These are phyloP conservation scores for Acer saccharum DNA, from an alignment of 345 rosid genomes.

Conservation along the genomic window DNA sequence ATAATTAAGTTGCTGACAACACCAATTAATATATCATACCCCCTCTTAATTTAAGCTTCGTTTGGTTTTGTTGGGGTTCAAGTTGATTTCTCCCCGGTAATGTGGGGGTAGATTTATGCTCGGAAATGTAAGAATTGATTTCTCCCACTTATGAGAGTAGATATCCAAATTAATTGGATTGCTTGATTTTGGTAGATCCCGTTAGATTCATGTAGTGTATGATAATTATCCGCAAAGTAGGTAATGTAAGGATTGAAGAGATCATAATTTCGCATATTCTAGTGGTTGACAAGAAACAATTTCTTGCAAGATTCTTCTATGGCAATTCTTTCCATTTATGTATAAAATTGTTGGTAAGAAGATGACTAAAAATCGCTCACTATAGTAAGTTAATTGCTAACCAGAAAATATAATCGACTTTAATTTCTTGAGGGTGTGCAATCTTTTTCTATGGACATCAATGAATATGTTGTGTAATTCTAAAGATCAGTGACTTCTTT, in stretches of 20 bases:
- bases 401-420: slow-evolving; percentile 21
- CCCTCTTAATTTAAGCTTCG: too few relatives aligned
- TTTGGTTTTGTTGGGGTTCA: too few relatives aligned
- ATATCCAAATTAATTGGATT: too few relatives aligned
- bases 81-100: too few relatives aligned
- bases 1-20: slow-evolving; percentile 14
- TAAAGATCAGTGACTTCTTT: slow-evolving; percentile 14
- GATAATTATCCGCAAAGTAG: neutral
- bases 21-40: neutral
- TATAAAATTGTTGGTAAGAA: slow-evolving; percentile 22
- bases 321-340: slow-evolving; percentile 18
- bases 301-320: slow-evolving; percentile 10
- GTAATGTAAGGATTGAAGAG: neutral
- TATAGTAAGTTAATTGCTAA: slow-evolving; percentile 8
- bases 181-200: too few relatives aligned
- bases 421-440: slow-evolving; percentile 33
- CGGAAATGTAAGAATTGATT: too few relatives aligned
- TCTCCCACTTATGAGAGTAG: too few relatives aligned
- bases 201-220: too few relatives aligned
- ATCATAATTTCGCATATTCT: neutral
- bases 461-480: neutral
- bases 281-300: neutral
- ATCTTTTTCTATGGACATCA: slow-evolving; percentile 40
- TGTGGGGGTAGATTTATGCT: too few relatives aligned
- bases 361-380: slow-evolving; percentile 3